Evolutionary conservation across 176 grass and related monocot species (phyloP).

Genomic region (Neostapfia colusana): DNA sequence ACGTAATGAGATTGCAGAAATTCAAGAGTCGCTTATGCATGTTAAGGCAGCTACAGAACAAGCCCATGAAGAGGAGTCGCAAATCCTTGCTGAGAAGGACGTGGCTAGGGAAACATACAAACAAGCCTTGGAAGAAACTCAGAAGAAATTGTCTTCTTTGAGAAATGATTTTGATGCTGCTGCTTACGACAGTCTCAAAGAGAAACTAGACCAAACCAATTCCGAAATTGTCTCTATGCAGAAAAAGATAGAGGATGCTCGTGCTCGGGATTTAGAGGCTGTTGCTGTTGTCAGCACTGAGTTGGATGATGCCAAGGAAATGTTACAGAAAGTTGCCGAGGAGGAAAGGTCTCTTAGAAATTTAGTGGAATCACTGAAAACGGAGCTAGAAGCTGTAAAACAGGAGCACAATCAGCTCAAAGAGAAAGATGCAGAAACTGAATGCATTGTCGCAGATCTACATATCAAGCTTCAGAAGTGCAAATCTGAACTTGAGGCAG

Average conservation of each 20-base stretch:
- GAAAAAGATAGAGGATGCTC: constrained; percentile 78
- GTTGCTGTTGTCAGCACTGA: constrained; percentile 66
- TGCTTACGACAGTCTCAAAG: constrained; percentile 61
- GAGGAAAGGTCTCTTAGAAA: constrained; percentile 62
- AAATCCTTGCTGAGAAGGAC: constrained; percentile 79
- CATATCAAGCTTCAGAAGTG: constrained; percentile 87
- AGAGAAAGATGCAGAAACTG: constrained; percentile 80
- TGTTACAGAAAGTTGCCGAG: constrained; percentile 71
- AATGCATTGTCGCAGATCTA: constrained; percentile 69
- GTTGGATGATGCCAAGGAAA: constrained; percentile 87
- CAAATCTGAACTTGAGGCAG: constrained; percentile 90
- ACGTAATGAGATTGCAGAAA: constrained; percentile 58
- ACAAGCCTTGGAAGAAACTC: constrained; percentile 74
- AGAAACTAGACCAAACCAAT: constrained; percentile 62
- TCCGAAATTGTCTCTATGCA: constrained; percentile 68
- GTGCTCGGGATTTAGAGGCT: constrained; percentile 60
- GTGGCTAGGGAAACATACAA: constrained; percentile 61
- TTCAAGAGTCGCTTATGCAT: constrained; percentile 69
- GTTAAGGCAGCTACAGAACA: constrained; percentile 82
- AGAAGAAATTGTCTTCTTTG: constrained; percentile 67
- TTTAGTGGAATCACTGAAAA: constrained; percentile 79
- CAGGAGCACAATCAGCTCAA: constrained; percentile 84
- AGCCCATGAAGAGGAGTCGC: constrained; percentile 72
- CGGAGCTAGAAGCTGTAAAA: constrained; percentile 66
- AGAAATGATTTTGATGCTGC: constrained; percentile 77